A percentile compares a stretch with the other conserved stretches of the same genome.
phyloP scores from a whole-genome alignment of 352 stramenopile genomes.

The Phytophthora fragariae region DNA sequence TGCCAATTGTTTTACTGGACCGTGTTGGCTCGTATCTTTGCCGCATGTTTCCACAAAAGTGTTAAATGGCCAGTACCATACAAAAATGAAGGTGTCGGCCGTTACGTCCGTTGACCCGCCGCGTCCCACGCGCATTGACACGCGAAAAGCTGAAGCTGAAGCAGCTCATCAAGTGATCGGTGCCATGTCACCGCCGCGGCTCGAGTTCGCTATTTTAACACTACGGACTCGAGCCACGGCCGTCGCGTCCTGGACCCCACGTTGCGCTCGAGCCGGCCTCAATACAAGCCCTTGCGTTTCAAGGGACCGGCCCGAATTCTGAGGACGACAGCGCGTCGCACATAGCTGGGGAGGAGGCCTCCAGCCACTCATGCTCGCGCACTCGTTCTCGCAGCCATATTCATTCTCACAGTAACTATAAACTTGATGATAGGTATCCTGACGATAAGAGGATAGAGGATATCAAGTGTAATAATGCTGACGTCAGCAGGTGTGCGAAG shows the following conservation, averaged over 20 bases:
- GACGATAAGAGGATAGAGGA: constrained; percentile 17
- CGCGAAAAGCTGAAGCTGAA: constrained; percentile 21
- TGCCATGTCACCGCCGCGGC: constrained; percentile 10
- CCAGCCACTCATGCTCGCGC: constrained; percentile 30
- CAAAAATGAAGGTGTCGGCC: constrained; percentile 24
- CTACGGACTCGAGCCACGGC: constrained; percentile 3
- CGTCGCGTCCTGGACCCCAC: constrained; percentile 17
- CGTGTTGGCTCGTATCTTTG: constrained; percentile 25
- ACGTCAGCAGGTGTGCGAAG: constrained; percentile 35
- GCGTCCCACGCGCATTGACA: constrained; percentile 16
- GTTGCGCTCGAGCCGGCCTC: constrained; percentile 1
- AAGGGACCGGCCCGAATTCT: constrained; percentile 30
- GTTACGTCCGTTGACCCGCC: constrained; percentile 23
- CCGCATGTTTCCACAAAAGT: constrained; percentile 18
- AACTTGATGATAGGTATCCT: not conserved
- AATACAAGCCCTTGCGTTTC: constrained; percentile 38
- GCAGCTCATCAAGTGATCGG: constrained; percentile 21
- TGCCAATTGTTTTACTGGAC: constrained; percentile 28
- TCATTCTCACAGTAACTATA: not conserved
- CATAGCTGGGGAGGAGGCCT: constrained; percentile 18
- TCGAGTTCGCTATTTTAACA: constrained; percentile 39
- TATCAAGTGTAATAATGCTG: constrained; percentile 12
- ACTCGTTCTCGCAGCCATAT: constrained; percentile 17
- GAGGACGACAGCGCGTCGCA: constrained; percentile 29
- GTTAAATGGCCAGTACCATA: constrained; percentile 25